Base-by-base conservation (phyloP, 148 eudicot species). In the Polygonum maritimum region DNA sequence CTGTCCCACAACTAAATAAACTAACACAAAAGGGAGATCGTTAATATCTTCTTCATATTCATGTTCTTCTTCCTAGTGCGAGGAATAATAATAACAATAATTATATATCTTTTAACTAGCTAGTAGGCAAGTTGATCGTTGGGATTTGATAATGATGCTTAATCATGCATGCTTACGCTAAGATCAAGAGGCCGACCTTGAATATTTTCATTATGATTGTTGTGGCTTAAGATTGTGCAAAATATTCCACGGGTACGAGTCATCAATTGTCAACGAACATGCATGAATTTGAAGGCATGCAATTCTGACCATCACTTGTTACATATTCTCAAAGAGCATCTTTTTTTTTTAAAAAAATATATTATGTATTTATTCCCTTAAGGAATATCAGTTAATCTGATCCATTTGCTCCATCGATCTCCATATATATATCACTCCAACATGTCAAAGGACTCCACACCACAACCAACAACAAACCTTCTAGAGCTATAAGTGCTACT, bases 391-490 rank as follows among this genome's bases (percentile, higher is more conserved):
- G 58, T 45, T 14, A 65, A 35, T 65, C 71, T 31, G 41, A 65
- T 65, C 71, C 71, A 65, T 65, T 65, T 13, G 71, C 71, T 36
- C 14, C 16, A 1, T 40, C 40, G 35, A 4, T 65, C 71, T 39
- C 41, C 71, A 18, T 65, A 65, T 65, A 65, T 35, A 65, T 13
- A 35, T 41, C 19, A 35, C 41, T 13, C 8, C 41, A 65, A 11
- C 38, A 35, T 35, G 5, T 65, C 71, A 65, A 58, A 65, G 35
- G 38, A 33, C 71, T 65, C 41, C 71, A 65, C 71, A 65, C 71
- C 19, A 21, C 33, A 8, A 65, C 40, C 71, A 65, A 65, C 40
- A 26, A 31, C 44, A 62, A 11, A 62, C 10, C 38, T 1, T 22
- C 4, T 63, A 35, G 54, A 49, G 8, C 18, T 10, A 44, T 41